These are phyloP conservation scores for Vigna reflexopilosa DNA, from an alignment of 306 rosid genomes.

Conservation along the genomic window DNA sequence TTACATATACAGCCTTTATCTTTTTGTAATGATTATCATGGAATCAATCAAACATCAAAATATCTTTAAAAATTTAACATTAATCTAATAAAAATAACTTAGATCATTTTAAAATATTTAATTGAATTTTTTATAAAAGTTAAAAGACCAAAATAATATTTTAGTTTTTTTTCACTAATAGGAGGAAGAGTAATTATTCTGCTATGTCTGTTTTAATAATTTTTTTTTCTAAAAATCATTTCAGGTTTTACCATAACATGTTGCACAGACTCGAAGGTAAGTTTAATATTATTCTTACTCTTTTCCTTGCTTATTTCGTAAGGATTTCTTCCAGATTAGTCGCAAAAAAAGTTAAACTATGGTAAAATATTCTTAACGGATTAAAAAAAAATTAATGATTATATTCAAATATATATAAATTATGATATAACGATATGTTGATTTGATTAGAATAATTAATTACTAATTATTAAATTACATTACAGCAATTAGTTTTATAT, in stretches of 20 bases:
- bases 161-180: not conserved
- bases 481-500: slow-evolving; percentile 1
- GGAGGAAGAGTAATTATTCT: slow-evolving; percentile 29
- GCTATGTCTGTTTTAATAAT: slow-evolving; percentile 17
- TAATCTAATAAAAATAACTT: no score
- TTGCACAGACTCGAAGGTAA: slow-evolving; percentile 82
- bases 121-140: no score
- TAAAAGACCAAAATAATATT: no score
- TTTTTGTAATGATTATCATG: no score
- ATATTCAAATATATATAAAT: no score
- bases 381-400: no score
- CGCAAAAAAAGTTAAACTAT: not conserved
- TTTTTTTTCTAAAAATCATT: slow-evolving; percentile 22
- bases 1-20: no score
- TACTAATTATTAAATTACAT: slow-evolving; percentile 25
- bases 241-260: slow-evolving; percentile 69
- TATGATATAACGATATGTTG: not conserved
- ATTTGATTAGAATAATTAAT: slow-evolving; percentile 22
- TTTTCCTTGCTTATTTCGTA: slow-evolving; percentile 18
- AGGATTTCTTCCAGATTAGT: slow-evolving; percentile 3
- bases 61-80: no score
- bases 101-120: no score
- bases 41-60: no score
- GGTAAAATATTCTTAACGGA: not conserved
- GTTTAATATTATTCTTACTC: slow-evolving; percentile 26